Evolutionary conservation across 2,329 filamentous ascomycete genomes (phyloP), one percentile per base, ranked within the genome.

Genomic region (Hypoxylon sp.): DNA sequence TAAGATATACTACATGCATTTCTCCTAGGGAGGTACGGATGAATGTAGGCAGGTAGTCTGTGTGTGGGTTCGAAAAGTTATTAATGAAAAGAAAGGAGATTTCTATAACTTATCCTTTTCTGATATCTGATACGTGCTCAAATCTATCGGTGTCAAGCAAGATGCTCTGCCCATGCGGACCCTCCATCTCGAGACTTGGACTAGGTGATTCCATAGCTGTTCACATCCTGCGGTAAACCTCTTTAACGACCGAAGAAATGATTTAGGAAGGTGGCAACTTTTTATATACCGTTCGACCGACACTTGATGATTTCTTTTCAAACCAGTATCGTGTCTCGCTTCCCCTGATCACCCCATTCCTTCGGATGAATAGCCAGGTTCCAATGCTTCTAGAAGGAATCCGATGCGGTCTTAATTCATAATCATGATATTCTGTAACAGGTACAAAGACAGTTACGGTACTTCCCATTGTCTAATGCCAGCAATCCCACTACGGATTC

Each of bases 341-440:
- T 61, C 66, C 66, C 59, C 67, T 67, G 67, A 67, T 65, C 67
- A 65, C 64, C 60, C 57, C 28, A 64, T 67, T 67, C 61, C 60
- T 67, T 65, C 62, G 54, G 62, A 54, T 50, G 54, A 59, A 60
- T 54, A 52, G 40, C 30, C 53, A 59, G 32, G 59, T 70, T 56
- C 26, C 52, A 63, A 60, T 69, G 68, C 68, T 70, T 70, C 68
- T 70, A 70, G 68, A 70, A 70, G 58, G 61, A 69, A 61, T 70
- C 54, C 42, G 38, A 40, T 53, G 20, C 33, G 30, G 46, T 50
- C 55, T 61, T 24, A 50, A 58, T 48, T 38, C 36, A 16, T 4
- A 38, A 54, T 63, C 30, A 22, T 46, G 26, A 24, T 42, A 28
- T 33, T 16, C 26, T 26, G 45, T 33, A 58, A 58, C 45, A 58